Evolutionary conservation across 345 rosid species (phyloP), one percentile per base, ranked within the genome.

Genomic region (Ailanthus altissimus): DNA sequence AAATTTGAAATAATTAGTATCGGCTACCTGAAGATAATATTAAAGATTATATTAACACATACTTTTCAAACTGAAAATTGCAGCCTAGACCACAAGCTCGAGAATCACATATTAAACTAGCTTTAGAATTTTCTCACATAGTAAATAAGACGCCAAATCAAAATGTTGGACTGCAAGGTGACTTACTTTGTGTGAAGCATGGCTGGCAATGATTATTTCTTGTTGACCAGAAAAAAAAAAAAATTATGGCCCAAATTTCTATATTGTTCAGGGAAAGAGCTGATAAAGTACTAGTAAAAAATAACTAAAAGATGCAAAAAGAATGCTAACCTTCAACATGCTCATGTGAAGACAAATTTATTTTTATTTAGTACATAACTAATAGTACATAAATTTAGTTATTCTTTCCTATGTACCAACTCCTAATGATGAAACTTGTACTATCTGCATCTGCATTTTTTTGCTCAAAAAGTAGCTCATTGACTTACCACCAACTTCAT

Each of bases 1-100:
- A 62, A 51, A 5, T 49, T 42, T 58, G 26, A 49, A 74, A 16
- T 74, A 72, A 71, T 16, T 46, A 15, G 12, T 21, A 56, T n/a
- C 63, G 51, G 2, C 8, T 21, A 7, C 32, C 38, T 40, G 32
- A 40, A 38, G 36, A 72, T 3, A 63, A 32, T 56, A 1, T 32
- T 32, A 32, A 32, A 32, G 38, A 3, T 3, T 1, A 32, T 32
- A 63, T 23, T 20, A 10, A 46, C 18, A 45, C 75, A 60, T 79
- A 89, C 95, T 92, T 91, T 70, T 73, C 80, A 80, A 86, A 89
- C 81, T 88, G 83, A 76, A 91, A 89, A 82, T 81, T 88, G 75
- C 90, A 88, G 58, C 91, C 90, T 49, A 91, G 77, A 60, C 89
- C 92, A 75, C 93, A 88, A 56, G 95, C 95, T 26, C 93, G 82